These are phyloP conservation scores for Pelomyxa schiedti DNA, from an alignment of 78 protist genomes.

Conservation along the genomic window DNA sequence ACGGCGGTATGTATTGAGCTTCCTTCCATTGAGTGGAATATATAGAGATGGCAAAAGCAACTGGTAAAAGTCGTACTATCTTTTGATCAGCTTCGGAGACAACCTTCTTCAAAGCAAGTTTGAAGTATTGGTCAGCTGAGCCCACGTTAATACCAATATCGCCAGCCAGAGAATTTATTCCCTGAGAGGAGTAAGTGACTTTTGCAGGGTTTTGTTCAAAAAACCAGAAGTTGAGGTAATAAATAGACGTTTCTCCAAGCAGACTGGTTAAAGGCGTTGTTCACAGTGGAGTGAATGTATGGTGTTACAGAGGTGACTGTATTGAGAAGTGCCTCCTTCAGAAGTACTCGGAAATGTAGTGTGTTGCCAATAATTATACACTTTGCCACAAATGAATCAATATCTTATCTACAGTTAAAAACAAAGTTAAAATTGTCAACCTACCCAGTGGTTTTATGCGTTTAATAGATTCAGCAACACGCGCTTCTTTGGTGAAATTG, in stretches of 20 bases:
- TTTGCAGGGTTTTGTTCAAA: too few species aligned
- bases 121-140: constrained; percentile 48
- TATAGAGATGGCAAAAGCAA: constrained; percentile 40
- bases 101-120: constrained; percentile 25
- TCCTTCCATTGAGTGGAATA: constrained; percentile 29
- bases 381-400: constrained; percentile 16
- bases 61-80: constrained; percentile 41
- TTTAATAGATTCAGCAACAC: background rate
- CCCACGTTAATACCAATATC: constrained; percentile 48
- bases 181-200: constrained; percentile 31
- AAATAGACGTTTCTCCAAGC: background rate
- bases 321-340: constrained; percentile 23
- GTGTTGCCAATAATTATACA: constrained; percentile 47
- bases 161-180: constrained; percentile 37
- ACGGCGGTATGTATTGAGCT: constrained; percentile 18
- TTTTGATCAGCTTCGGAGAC: constrained; percentile 16
- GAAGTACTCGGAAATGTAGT: constrained; percentile 29
- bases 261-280: constrained; percentile 20
- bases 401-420: too few species aligned
- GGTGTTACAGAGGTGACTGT: constrained; percentile 18
- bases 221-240: background rate
- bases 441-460: too few species aligned
- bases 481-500: background rate
- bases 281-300: constrained; percentile 10
- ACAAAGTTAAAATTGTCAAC: too few species aligned